Evolutionary conservation across 2,329 filamentous ascomycete genomes (phyloP).

Genomic region (Aspergillus sp.): DNA sequence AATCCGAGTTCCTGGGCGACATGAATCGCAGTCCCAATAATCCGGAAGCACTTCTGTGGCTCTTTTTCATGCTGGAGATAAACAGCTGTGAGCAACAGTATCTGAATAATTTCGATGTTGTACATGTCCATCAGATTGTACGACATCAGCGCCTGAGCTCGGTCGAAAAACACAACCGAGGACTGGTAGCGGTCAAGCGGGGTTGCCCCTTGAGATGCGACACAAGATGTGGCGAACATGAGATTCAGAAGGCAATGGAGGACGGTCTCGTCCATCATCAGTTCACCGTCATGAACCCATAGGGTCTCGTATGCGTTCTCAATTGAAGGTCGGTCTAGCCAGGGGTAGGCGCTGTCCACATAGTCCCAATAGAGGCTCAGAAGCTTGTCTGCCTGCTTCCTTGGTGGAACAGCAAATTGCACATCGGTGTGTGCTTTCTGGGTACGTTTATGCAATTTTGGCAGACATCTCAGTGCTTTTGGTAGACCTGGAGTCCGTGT

Average conservation of each 20-base stretch:
- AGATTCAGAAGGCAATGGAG: slow-evolving; percentile 17
- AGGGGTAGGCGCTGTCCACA: neutral
- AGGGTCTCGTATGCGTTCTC: neutral
- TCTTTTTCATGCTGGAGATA: neutral
- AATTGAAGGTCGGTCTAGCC: neutral
- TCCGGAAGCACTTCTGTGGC: slow-evolving; percentile 1
- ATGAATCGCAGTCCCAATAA: neutral
- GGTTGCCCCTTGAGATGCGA: slow-evolving; percentile 11
- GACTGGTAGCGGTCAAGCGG: neutral
- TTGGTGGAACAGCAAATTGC: neutral
- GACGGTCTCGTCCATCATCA: slow-evolving; percentile 14
- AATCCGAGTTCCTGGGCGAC: slow-evolving; percentile 1
- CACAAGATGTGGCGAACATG: slow-evolving; percentile 17
- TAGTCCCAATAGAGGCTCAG: slow-evolving; percentile 1
- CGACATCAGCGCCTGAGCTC: neutral
- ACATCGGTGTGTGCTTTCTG: neutral
- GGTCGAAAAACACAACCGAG: neutral
- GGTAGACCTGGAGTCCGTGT: neutral
- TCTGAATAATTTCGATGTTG: slow-evolving; percentile 1
- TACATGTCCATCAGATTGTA: neutral
- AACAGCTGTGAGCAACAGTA: neutral
- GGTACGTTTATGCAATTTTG: neutral
- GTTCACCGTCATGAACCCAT: slow-evolving; percentile 2
- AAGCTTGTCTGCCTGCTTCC: neutral
- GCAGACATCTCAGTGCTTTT: neutral